Base-by-base conservation (phyloP, 768 basidiomycete genomes). In the Tricholomella constricta region DNA sequence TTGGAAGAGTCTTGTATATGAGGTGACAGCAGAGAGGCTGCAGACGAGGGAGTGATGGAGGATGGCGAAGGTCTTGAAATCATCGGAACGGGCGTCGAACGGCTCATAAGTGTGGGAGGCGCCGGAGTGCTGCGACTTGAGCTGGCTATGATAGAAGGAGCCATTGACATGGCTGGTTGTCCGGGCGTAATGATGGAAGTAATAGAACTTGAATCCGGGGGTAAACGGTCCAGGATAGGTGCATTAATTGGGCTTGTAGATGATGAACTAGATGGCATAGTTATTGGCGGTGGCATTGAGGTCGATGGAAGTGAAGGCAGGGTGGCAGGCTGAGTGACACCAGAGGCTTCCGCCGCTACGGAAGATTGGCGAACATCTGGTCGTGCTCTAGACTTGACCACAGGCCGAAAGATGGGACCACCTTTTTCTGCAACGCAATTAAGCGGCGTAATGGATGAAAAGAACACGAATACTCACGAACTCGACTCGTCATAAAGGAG, bases 361-460 rank as follows among this genome's bases (percentile, higher is more conserved):
- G 69, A 67, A 15, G 62, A 20, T 52, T 75, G 74, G 52, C 64
- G 68, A 57, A 65, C 64, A 41, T 59, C 57, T 41, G 71, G 62
- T 23, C 84, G 82, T 12, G 77, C 60, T 42, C 86, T 76, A 8
- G 80, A 69, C 63, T 83, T 86, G 12, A 71, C 74, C 3, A 87
- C 76, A n/a, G 88, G 88, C 62, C 78, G 80, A 60, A 91, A 91
- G 48, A 89, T 66, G 5, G 83, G 78, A 7, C 79, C 75, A 14
- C 88, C 88, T 65, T 91, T 91, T 65, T 90, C 88, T 91, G 59
- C 32, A 17, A 48, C 23, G 35, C 46, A 3, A 58, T 57, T 46
- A 59, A 49, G n/a, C n/a, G 51, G 25, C 46, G n/a, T 6, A 22
- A 31, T 22, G 27, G 26, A 41, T 38, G 35, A 15, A 36, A 15